Base-by-base conservation (phyloP, 2,329 filamentous ascomycete genomes). In the Cordyceps militaris region DNA sequence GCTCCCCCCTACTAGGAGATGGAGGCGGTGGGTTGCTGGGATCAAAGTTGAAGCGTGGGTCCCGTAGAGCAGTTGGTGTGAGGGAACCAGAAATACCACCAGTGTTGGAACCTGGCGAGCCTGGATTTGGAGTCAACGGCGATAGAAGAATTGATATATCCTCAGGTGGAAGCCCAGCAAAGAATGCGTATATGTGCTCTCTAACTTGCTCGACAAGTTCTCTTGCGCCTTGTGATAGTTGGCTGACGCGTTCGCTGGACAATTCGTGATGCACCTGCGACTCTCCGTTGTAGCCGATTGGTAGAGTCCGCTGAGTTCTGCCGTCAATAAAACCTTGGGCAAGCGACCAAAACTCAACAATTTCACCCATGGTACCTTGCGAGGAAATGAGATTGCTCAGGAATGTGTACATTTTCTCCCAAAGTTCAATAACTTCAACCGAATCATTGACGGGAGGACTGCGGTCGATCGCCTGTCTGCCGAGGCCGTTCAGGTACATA, bases 331-430 rank as follows among this genome's bases (percentile, higher is more conserved):
- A 99, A 0, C 89, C 88, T 66, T 95, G 87, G 0, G 92, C 86
- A 14, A 87, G 94, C 63, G 96, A 89, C 91, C 93, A 97, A 70
- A 96, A 97, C 62, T 96, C 91, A 19, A 96, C 74, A 1, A 97
- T 82, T 70, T 99, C 94, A 0, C 91, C 91, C 6, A 99, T 76
- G 16, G 97, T 79, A 4, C 94, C 94, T 61, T 86, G 85, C 7
- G 85, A 74, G 0, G 91, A 92, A 0, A 99, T 76, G 40, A 99
- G 78, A 43, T 81, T 83, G 10, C 76, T 85, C 60, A 97, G 70
- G 61, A 91, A 94, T 0, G 81, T 76, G 59, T 90, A 77, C 62
- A 96, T 85, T 69, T 92, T 90, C 66, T 97, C 92, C 94, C 94
- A 99, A 60, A 97, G 81, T 63, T 96, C 91, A 62, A 96, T 81